Evolutionary conservation across 2,329 filamentous ascomycete genomes (phyloP), one percentile per base, ranked within the genome.

Genomic region (Phialophora verrucosa): DNA sequence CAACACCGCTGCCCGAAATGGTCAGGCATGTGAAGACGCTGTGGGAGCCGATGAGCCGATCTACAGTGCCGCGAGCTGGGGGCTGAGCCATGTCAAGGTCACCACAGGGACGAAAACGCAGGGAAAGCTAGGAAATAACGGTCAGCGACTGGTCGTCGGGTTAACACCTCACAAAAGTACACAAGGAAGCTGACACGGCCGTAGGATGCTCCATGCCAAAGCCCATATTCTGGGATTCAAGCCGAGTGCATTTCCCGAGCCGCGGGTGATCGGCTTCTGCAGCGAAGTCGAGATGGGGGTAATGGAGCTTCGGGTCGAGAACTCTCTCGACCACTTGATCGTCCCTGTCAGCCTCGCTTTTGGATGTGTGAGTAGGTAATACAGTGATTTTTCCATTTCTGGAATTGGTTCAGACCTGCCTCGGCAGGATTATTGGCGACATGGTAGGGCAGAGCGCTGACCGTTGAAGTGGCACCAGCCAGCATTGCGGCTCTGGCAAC

Each of bases 381-480:
- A 51, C 42, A 49, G 10, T 23, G 58, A 20, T 49, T 6, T 31
- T 32, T 23, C 47, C 42, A 32, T 20, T 60, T 47, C 44, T 49
- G 58, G 25, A 27, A 8, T 12, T 31, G 57, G 25, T 23, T 60
- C 17, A 51, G 58, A 60, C 47, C 23, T 20, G 47, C 58, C 58
- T 38, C 42, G 58, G 58, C 31, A 60, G 44, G 17, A 35, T 60
- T 14, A n/a, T 27, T 6, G n/a, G 20, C 29, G 12, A 25, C 27
- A 44, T 32, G 57, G 31, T 61, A 61, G 44, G 29, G 31, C 10
- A 12, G 25, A 38, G 7, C 29, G 32, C 50, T 62, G 50, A 62
- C 59, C 59, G 59, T 56, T n/a, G 35, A 55, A 12, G 59, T 55
- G 59, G 59, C 59, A 32, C 51, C 59, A 53, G 44, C 23, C 49